phyloP scores from a whole-genome alignment of 148 eudicot genomes.

The Chenopodium formosanum region DNA sequence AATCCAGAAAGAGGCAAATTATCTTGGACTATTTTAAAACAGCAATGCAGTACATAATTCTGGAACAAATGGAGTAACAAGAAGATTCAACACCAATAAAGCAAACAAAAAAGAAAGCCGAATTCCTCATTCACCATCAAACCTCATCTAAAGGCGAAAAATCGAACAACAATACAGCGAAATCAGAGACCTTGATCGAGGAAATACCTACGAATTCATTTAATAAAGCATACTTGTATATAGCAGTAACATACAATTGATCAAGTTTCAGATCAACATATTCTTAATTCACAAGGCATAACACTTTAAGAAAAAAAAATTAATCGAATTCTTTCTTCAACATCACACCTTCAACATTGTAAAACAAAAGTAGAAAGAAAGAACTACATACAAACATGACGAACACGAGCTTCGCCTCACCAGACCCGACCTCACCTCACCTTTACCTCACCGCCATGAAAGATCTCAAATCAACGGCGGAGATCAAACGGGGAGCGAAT shows the following conservation, averaged over 20 bases:
- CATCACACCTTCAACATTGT: constrained; percentile 2
- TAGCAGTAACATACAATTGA: neutral
- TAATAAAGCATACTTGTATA: neutral
- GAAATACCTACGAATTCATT: neutral
- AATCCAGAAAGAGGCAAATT: too few species aligned
- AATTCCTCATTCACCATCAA: too few species aligned
- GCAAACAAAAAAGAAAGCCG: too few species aligned
- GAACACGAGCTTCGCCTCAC: neutral
- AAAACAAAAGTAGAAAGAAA: neutral
- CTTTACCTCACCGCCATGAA: neutral
- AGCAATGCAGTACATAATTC: too few species aligned
- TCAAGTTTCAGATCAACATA: neutral
- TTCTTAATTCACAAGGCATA: neutral
- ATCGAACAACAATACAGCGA: neutral
- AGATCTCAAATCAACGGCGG: neutral
- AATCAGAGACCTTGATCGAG: neutral
- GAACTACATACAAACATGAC: constrained; percentile 14
- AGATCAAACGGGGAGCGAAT: constrained; percentile 67
- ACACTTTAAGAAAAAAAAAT: neutral
- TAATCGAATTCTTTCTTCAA: constrained; percentile 3
- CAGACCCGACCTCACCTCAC: neutral
- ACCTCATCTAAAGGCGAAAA: too few species aligned
- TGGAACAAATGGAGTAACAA: too few species aligned
- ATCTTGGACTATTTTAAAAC: too few species aligned
- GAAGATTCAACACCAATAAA: too few species aligned